Base-by-base conservation (phyloP, 2,329 filamentous ascomycete species). In the Fusarium bulbicola region DNA sequence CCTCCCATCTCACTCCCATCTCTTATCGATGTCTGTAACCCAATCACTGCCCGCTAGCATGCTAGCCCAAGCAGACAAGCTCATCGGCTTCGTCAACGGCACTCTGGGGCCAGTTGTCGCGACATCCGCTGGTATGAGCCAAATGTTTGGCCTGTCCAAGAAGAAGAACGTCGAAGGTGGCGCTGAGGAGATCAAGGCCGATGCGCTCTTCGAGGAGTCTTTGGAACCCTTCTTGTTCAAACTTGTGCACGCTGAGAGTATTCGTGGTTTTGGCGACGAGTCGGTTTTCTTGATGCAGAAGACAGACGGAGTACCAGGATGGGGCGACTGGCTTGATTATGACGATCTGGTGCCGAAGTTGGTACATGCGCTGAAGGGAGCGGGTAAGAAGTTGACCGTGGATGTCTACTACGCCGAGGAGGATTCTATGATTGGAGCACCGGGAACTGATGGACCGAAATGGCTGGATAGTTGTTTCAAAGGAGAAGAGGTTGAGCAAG, bases 281-380 rank as follows among this genome's bases (percentile, higher is more conserved):
- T 47, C 59, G 8, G 30, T 72, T 15, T 56, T 72, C 6, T 65
- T 72, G 7, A 69, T 72, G 63, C 68, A 72, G 16, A 72, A 72
- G 37, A n/a, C 45, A 2, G n/a, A 58, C 1, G 45, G 47, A 1
- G 4, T 56, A 5, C 7, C 59, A n/a, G 64, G 69, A 37, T 72
- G 52, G 24, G 69, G 68, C 1, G 63, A 72, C 1, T 72, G 68
- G 69, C 24, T 14, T 13, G 68, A 72, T 13, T 72, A 72, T 3
- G 68, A 72, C 1, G 58, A 68, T 6, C 5, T 72, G 14, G 43
- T 54, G 12, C 69, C 63, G 0, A 72, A 60, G 36, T 4, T 72
- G 21, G 16, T 43, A 0, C 45, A 60, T 4, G 42, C 49, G 1
- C 12, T 72, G 18, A 57, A 59, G 26, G 24, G 24, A 20, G 50